Conservation (phyloP, 2,329 filamentous ascomycete genomes). For the Neopestalotiopsis rosae region DNA sequence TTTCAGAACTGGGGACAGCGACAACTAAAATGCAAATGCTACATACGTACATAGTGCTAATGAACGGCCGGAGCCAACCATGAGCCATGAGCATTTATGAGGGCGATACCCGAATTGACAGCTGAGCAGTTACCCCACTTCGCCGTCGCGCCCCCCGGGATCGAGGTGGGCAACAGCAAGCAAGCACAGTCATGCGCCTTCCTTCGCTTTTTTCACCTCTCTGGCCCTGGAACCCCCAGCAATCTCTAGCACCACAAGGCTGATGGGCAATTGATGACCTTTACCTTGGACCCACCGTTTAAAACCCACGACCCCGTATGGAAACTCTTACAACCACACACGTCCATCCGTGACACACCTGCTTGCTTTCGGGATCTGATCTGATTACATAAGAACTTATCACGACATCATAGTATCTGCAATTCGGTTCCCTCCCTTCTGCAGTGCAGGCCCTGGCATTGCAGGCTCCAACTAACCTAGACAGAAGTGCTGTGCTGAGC, state of each 20-base stretch:
- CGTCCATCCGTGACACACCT: neutral
- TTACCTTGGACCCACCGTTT: neutral
- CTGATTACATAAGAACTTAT: conserved; percentile 1
- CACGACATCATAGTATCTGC: neutral
- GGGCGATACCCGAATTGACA: neutral
- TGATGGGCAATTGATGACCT: neutral
- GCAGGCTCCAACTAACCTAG: neutral
- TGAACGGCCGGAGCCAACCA: neutral
- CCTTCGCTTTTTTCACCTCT: neutral
- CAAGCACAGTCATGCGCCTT: neutral
- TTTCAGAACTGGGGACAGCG: neutral
- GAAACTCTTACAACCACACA: neutral
- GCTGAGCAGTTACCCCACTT: conserved; percentile 1
- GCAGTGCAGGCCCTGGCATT: neutral
- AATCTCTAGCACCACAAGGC: neutral
- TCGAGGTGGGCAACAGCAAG: neutral
- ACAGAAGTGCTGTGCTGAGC: neutral
- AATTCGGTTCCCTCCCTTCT: neutral
- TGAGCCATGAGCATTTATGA: neutral
- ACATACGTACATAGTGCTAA: neutral
- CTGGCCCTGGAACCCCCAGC: neutral
- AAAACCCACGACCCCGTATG: neutral
- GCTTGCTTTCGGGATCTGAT: neutral
- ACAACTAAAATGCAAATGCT: neutral
- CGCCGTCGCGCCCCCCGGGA: neutral